Evolutionary conservation across 2,329 filamentous ascomycete species (phyloP).

Genomic region (Sclerotinia minor): DNA sequence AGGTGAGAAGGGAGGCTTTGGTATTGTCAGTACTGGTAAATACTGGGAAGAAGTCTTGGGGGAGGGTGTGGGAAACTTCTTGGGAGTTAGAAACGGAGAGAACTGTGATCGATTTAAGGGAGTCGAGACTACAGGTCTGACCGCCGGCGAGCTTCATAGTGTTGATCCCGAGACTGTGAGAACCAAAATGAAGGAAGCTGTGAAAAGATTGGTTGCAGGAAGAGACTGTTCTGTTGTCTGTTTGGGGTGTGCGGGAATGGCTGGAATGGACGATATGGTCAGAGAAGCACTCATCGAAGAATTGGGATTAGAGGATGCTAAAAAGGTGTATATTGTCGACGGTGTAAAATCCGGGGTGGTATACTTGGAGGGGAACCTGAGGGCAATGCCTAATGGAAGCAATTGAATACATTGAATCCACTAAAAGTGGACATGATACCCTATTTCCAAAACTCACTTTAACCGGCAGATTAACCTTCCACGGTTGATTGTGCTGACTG

Average conservation of each 20-base stretch:
- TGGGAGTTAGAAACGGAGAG: conserved; percentile 50
- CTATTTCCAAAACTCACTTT: background rate
- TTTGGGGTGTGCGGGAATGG: conserved; percentile 90
- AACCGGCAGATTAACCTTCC: background rate
- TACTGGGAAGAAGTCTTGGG: conserved; percentile 77
- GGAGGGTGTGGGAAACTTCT: conserved; percentile 62
- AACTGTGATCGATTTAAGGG: conserved; percentile 62
- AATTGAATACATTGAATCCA: background rate
- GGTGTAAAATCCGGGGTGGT: conserved; percentile 69
- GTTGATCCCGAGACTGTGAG: conserved; percentile 63
- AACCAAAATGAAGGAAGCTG: conserved; percentile 67
- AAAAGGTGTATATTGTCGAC: conserved; percentile 70
- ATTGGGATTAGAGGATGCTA: conserved; percentile 59
- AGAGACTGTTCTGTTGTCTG: conserved; percentile 67
- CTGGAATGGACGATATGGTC: conserved; percentile 77
- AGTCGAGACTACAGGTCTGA: conserved; percentile 78
- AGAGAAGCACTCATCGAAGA: conserved; percentile 65
- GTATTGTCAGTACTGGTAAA: conserved; percentile 83
- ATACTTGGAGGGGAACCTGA: conserved; percentile 33
- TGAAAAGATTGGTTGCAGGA: conserved; percentile 60
- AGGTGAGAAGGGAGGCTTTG: conserved; percentile 56
- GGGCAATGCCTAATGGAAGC: conserved; percentile 14
- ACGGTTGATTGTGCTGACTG: background rate
- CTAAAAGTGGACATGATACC: background rate
- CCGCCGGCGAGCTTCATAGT: conserved; percentile 76